phyloP scores from a whole-genome alignment of 208 protist genomes.

The Plasmodiophora brassicae region DNA sequence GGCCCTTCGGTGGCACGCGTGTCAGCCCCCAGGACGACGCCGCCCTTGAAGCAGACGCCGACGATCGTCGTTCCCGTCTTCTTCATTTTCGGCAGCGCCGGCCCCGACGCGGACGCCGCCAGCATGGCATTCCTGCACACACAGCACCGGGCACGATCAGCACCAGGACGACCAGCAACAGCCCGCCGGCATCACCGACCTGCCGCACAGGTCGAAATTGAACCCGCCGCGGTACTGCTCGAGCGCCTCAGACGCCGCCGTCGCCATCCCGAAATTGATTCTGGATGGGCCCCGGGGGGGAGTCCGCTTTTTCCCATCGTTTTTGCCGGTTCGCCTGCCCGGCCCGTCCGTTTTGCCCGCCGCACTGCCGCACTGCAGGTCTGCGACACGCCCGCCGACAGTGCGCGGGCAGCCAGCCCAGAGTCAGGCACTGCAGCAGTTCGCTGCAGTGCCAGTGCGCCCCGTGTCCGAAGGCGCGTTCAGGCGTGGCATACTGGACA shows the following conservation, averaged over 20 bases:
- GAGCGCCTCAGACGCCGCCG: background rate
- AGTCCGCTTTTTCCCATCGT: no score
- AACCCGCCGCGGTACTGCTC: slow-evolving; percentile 44
- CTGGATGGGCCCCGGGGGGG: background rate
- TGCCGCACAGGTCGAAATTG: slow-evolving; percentile 46
- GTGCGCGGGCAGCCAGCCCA: no score
- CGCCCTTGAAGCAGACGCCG: slow-evolving; percentile 93
- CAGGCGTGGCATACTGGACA: no score
- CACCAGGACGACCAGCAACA: background rate
- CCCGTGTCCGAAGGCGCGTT: no score
- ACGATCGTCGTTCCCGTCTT: slow-evolving; percentile 99
- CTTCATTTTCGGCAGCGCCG: slow-evolving; percentile 66
- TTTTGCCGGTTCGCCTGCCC: no score
- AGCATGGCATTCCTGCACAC: background rate
- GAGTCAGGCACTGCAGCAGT: no score
- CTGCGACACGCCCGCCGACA: no score
- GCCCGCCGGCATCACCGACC: slow-evolving; percentile 16
- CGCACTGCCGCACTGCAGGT: no score
- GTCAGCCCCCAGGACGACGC: slow-evolving; percentile 99
- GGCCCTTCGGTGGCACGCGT: slow-evolving; percentile 95
- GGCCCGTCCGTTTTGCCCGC: no score
- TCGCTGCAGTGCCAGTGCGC: no score
- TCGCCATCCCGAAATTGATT: background rate
- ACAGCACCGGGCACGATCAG: background rate
- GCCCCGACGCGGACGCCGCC: background rate